phyloP scores from a whole-genome alignment of 2,329 filamentous ascomycete genomes.

The Alternaria arborescens region DNA sequence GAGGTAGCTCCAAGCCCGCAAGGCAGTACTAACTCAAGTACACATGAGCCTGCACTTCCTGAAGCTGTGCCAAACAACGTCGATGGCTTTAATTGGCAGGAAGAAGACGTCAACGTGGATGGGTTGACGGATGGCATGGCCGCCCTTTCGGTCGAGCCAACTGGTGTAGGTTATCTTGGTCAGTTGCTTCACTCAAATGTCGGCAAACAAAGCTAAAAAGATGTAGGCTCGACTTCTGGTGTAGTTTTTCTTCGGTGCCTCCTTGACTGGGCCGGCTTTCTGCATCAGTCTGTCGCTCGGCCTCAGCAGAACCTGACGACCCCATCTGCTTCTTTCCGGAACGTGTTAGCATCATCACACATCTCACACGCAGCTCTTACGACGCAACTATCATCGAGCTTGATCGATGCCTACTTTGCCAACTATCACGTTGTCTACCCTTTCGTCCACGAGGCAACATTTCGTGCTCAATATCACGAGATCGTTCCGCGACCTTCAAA shows the following conservation, averaged over 20 bases:
- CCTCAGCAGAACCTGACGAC: slow-evolving; percentile 14
- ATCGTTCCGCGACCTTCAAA: slow-evolving; percentile 33
- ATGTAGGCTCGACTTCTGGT: slow-evolving; percentile 34
- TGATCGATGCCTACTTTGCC: slow-evolving; percentile 36
- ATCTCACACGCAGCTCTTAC: slow-evolving; percentile 34
- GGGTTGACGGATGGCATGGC: slow-evolving; percentile 40
- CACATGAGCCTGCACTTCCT: slow-evolving; percentile 29
- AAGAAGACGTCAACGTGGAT: slow-evolving; percentile 30
- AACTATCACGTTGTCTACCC: slow-evolving; percentile 37
- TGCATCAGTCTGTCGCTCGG: slow-evolving; percentile 32
- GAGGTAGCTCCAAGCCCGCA: slow-evolving; percentile 24
- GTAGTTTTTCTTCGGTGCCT: slow-evolving; percentile 37
- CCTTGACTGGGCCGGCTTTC: slow-evolving; percentile 38
- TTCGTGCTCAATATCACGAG: slow-evolving; percentile 38
- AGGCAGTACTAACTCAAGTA: slow-evolving; percentile 15
- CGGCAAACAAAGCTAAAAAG: slow-evolving; percentile 3
- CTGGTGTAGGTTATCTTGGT: slow-evolving; percentile 39
- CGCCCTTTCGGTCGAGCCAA: slow-evolving; percentile 37
- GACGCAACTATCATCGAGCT: slow-evolving; percentile 29
- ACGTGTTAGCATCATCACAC: slow-evolving; percentile 30
- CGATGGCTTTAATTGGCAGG: slow-evolving; percentile 39
- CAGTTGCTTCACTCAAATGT: not conserved
- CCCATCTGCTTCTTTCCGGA: slow-evolving; percentile 23
- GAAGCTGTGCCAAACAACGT: slow-evolving; percentile 36
- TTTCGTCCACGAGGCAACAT: slow-evolving; percentile 38